Evolutionary conservation across 2,329 filamentous ascomycete species (phyloP).

Genomic region (Fusarium sp.): DNA sequence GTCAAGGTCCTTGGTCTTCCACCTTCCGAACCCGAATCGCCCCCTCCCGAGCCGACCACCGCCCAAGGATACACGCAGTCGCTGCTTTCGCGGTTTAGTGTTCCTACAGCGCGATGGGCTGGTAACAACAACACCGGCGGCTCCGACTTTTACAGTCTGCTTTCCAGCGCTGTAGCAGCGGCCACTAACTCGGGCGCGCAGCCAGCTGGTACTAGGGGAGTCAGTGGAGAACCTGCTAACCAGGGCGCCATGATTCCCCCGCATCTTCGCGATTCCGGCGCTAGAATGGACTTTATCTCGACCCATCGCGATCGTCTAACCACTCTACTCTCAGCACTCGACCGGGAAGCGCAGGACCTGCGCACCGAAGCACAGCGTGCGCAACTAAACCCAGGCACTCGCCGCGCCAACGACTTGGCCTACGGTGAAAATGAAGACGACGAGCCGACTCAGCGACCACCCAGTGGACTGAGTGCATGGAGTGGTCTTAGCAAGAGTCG

Average conservation of each 20-base stretch:
- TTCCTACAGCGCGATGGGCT: constrained; percentile 75
- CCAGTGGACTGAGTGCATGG: constrained; percentile 60
- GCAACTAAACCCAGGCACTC: constrained; percentile 36
- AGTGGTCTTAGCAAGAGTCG: constrained; percentile 79
- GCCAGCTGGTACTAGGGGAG: constrained; percentile 49
- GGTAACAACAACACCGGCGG: constrained; percentile 59
- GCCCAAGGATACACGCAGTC: constrained; percentile 77
- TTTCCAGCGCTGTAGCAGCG: constrained; percentile 78
- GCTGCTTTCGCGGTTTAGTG: constrained; percentile 85
- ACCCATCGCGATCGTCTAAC: constrained; percentile 82
- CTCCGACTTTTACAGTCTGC: constrained; percentile 79
- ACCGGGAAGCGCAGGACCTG: constrained; percentile 78
- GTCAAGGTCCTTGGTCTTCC: constrained; percentile 83
- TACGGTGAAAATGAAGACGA: constrained; percentile 49
- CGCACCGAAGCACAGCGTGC: constrained; percentile 49
- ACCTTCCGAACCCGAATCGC: constrained; percentile 57
- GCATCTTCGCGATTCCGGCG: constrained; percentile 69
- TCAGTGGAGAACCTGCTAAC: constrained; percentile 40
- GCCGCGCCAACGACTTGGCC: constrained; percentile 40
- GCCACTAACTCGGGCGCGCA: constrained; percentile 59
- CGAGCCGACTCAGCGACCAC: constrained; percentile 54
- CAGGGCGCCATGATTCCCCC: constrained; percentile 76
- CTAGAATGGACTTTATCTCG: constrained; percentile 79
- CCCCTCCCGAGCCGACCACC: constrained; percentile 52
- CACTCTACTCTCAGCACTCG: constrained; percentile 79